Evolutionary conservation across 2,329 filamentous ascomycete genomes (phyloP), one percentile per base, ranked within the genome.

Genomic region (Penicillium brasilianum): DNA sequence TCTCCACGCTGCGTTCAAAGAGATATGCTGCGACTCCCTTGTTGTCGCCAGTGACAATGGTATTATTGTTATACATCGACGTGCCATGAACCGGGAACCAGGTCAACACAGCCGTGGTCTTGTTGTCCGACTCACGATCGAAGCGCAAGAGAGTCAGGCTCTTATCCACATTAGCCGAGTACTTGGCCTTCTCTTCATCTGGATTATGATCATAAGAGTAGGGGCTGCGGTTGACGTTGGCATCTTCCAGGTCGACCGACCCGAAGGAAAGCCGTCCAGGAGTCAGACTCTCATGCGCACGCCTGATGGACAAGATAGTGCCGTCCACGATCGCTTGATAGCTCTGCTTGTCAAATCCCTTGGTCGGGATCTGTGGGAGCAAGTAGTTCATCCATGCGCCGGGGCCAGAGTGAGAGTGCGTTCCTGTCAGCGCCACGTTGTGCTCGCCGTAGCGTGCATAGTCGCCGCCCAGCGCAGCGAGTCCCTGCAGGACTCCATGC

Each of bases 81-180:
- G 94, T 98, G 50, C 93, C 93, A 74, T 98, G 94, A 0, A 93
- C 91, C 2, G 94, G 87, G 74, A 94, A 97, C 91, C 93, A 98
- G 16, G 92, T 95, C 60, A 98, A 78, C 0, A 96, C 82, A 13
- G 92, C 93, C 44, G 92, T 86, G 59, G 89, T 89, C 77, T 92
- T 93, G 51, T 85, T 83, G 71, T 95, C 91, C 0, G 86, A 89
- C 10, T 86, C 85, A 39, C 91, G 85, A 66, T 88, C 87, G 73
- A 97, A 93, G 62, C 88, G 89, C 30, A 97, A 81, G 43, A 97
- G 79, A 0, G 91, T 94, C 80, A 98, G 80, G 4, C 87, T 87
- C 76, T 92, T 96, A 71, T 96, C 92, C 4, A 87, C 85, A 60
- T 87, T 80, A 50, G 83, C 77, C 4, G 75, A 71, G 73, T 97